Evolutionary conservation across 768 basidiomycete species (phyloP), one percentile per base, ranked within the genome.

Genomic region (Stropharia rugosoannulata): DNA sequence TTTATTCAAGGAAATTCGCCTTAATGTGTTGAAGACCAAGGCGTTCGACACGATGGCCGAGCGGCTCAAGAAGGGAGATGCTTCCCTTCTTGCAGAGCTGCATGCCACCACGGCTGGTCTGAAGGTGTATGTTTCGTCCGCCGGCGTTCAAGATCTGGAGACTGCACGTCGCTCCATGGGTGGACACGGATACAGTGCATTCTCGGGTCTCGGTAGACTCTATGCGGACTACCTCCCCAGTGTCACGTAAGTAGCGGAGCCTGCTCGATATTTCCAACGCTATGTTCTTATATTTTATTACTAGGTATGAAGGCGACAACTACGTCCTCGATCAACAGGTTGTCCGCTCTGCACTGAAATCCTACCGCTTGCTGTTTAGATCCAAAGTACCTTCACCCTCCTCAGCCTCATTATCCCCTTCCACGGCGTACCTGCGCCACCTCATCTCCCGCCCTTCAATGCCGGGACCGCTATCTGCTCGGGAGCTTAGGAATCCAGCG

Each of bases 261-360:
- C 2, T n/a, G 22, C 15, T 18, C 52, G 25, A 40, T 40, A 10
- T 16, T 9, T 12, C 2, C 32, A 41, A 25, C 12, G 3, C 13
- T 18, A 27, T 7, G 15, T 3, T 27, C n/a, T 48, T 15, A 8
- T 62, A 54, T 29, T 5, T 36, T 64, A 32, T 18, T 27, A 10
- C 32, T 32, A 38, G 86, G 2, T 90, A 81, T 59, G 89, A 91
- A 71, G 89, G 89, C 12, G 90, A 92, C 63, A 91, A 92, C 64
- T 90, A 80, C 57, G 85, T 90, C 5, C 77, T 92, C 10, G 85
- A 89, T 60, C 77, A 82, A 46, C 90, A 92, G 68, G 87, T 89
- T 35, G 82, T 88, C 35, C 81, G 87, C 19, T 82, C 86, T 0
- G 86, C 87, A 2, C 69, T 89, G 27, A 91, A 89, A 61, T 77